phyloP scores from a whole-genome alignment of 1,139 yeast genomes.

The Yamadazyma kanchanaburiensis region DNA sequence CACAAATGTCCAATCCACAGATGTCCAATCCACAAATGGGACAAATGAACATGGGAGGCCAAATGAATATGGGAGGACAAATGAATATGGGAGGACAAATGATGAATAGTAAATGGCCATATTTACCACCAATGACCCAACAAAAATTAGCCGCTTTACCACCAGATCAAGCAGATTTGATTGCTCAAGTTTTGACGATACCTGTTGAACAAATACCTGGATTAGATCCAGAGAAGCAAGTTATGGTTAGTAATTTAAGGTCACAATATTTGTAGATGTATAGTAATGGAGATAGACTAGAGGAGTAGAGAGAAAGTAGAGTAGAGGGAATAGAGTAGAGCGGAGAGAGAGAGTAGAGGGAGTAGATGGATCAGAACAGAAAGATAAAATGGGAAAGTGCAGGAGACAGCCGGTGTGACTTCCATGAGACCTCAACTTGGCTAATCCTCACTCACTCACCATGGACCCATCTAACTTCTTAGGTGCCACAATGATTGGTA shows the following conservation, averaged over 20 bases:
- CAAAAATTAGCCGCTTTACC: conserved; percentile 45
- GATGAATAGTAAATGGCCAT: conserved; percentile 41
- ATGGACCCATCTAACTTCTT: conserved; percentile 11
- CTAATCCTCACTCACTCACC: conserved; percentile 1
- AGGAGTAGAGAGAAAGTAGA: no score
- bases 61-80: conserved; percentile 7
- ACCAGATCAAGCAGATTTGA: conserved; percentile 59
- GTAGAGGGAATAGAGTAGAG: no score
- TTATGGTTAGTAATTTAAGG: conserved; percentile 57
- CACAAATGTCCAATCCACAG: conserved; percentile 15
- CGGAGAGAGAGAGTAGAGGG: no score
- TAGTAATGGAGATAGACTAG: no score
- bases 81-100: conserved; percentile 6
- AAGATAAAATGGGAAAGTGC: no score
- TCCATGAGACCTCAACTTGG: no score
- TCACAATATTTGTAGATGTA: conserved; percentile 56
- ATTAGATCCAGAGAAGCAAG: conserved; percentile 58
- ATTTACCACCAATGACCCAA: conserved; percentile 47
- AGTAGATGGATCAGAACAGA: no score
- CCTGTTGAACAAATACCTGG: conserved; percentile 52
- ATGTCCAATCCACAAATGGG: conserved; percentile 12
- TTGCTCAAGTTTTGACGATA: conserved; percentile 60
- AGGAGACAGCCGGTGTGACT: no score
- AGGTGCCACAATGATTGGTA: conserved; percentile 20
- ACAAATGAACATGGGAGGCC: conserved; percentile 5